A percentile compares a stretch with the other conserved stretches of the same genome.
Conservation (phyloP, 495 filamentous ascomycete species). For the Aspergillus egyptiacus region DNA sequence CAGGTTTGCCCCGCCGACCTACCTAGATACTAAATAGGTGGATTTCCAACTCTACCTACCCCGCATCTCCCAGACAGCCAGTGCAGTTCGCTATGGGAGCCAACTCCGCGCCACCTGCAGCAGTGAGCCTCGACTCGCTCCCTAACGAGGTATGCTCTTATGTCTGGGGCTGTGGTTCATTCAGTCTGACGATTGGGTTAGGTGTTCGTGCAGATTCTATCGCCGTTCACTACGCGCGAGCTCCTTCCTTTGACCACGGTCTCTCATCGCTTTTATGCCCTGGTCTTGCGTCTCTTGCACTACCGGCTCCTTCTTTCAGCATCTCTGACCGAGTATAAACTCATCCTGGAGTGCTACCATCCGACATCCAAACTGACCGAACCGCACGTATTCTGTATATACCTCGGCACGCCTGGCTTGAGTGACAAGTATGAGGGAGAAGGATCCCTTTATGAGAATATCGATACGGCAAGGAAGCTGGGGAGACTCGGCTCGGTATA, state of each 20-base stretch:
- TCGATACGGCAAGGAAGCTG: constrained; percentile 24
- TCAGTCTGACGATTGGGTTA: constrained; percentile 21
- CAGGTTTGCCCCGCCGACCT: neutral
- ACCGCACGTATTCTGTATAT: constrained; percentile 63
- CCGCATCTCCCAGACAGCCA: neutral
- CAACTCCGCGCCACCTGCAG: neutral
- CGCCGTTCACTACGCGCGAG: constrained; percentile 48
- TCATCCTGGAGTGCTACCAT: constrained; percentile 74
- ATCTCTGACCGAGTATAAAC: constrained; percentile 50
- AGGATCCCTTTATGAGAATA: constrained; percentile 36
- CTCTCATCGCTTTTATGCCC: constrained; percentile 60
- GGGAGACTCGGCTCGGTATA: constrained; percentile 41
- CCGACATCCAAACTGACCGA: constrained; percentile 62
- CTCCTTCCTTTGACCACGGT: constrained; percentile 58
- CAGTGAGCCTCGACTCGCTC: constrained; percentile 34
- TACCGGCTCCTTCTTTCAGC: constrained; percentile 55
- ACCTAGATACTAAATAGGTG: no score
- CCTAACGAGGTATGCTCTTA: constrained; percentile 42
- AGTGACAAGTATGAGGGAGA: constrained; percentile 33
- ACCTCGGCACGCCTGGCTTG: constrained; percentile 53
- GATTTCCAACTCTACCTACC: neutral
- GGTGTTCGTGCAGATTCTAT: constrained; percentile 64
- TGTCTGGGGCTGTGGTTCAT: neutral
- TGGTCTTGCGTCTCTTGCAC: constrained; percentile 63
- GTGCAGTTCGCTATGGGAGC: neutral